A percentile compares a stretch with the other conserved stretches of the same genome.
Conservation (phyloP, 1,284 basidiomycete species). For the Apiotrichum siamense region DNA sequence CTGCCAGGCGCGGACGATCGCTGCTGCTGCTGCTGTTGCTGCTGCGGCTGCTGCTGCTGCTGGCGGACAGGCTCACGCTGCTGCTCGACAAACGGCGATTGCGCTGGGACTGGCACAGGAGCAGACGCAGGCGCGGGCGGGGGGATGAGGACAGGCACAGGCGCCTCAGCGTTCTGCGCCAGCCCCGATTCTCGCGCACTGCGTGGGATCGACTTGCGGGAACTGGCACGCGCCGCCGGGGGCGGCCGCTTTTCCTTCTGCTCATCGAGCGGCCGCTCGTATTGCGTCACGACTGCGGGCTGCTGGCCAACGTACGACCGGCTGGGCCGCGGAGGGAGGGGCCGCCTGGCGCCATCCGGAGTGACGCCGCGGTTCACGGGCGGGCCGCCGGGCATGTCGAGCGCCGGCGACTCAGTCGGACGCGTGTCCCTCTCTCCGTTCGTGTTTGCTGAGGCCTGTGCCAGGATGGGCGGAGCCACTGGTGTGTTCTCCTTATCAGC, state of each 20-base stretch:
- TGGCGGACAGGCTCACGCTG: neutral
- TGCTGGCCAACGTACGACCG: neutral
- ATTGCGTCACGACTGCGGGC: constrained; percentile 6
- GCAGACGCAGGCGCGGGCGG: no score
- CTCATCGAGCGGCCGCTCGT: constrained; percentile 10
- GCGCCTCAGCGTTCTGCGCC: no score
- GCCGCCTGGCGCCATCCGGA: no score
- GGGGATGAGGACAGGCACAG: no score
- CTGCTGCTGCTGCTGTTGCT: no score
- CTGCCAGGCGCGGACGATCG: no score
- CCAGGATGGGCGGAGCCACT: neutral
- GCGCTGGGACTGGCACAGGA: no score
- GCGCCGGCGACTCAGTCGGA: neutral
- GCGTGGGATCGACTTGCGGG: no score
- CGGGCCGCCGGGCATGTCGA: neutral
- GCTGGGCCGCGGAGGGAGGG: neutral
- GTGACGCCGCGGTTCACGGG: neutral
- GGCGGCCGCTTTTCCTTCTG: neutral
- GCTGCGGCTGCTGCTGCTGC: no score
- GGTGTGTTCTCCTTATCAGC: neutral
- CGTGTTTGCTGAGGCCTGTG: no score
- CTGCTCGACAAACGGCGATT: no score
- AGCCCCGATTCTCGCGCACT: no score
- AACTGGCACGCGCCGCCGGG: neutral
- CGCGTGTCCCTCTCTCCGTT: neutral